Percentiles rank a stretch among this genome's conserved stretches.
Evolutionary conservation across 441 rosid species (phyloP).

Genomic region (Pelargonium myrrhifolium): DNA sequence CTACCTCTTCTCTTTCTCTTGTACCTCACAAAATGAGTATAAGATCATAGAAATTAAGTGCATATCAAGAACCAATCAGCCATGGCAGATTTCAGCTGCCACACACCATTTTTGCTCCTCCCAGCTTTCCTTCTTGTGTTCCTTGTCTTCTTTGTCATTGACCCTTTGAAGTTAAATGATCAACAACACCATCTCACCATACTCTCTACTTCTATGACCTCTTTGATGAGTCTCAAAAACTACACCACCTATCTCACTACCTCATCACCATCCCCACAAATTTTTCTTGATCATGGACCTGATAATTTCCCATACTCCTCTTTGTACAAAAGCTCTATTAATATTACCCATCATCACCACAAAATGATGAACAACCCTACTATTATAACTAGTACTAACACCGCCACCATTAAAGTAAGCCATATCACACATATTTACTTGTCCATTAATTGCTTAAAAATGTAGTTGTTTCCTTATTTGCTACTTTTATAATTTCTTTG

Average conservation of each 20-base stretch:
- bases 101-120: conserved; percentile 1
- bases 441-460: not conserved
- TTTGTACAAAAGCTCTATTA: not conserved
- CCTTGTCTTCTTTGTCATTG: not conserved
- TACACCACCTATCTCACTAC: not conserved
- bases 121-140: not conserved
- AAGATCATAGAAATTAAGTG: not conserved
- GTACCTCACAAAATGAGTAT: not conserved
- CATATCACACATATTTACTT: not conserved
- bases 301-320: not conserved
- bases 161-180: not conserved
- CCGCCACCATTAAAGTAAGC: not conserved
- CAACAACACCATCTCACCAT: not conserved
- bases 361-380: too few relatives aligned
- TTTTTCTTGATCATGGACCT: too few relatives aligned
- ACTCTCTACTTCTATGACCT: not conserved
- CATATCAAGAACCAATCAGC: not conserved
- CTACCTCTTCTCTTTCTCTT: not conserved
- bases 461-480: not conserved
- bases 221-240: not conserved
- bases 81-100: not conserved
- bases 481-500: not conserved
- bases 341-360: not conserved
- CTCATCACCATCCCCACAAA: not conserved
- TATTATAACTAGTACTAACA: not conserved